Base-by-base conservation (phyloP, 2,329 filamentous ascomycete species). In the Epichloe bromicola region DNA sequence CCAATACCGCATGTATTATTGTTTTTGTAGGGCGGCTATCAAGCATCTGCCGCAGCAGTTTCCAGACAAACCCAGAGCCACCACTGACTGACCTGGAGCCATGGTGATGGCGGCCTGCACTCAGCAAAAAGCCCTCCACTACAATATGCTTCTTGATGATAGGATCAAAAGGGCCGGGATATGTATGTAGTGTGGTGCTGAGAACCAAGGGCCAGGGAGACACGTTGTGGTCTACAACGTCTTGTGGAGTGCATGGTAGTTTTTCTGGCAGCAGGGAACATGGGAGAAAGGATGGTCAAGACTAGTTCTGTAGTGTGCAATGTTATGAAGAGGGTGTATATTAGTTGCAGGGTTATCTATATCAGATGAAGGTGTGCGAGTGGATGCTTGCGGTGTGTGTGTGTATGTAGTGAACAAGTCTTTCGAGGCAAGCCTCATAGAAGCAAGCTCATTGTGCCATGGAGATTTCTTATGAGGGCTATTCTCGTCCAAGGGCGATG, bases 341-440 rank as follows among this genome's bases (percentile, higher is more conserved):
- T 62, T 56, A 60, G 54, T 57, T 57, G 55, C 59, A 59, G 57
- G 62, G 61, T 60, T 51, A 55, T 55, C 54, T 60, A 62, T 64
- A 63, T 55, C 55, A 58, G 59, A 51, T 48, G 20, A 51, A 43
- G 23, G 42, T 26, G 48, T 30, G n/a, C 23, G 14, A 44, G 23
- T 15, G 14, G 12, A n/a, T 17, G 40, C 30, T 8, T 30, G 12
- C 14, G 37, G 40, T 23, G 10, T n/a, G 39, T n/a, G 39, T 15
- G 23, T 23, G 30, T 34, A 8, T 38, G 20, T 15, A 5, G 12
- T 11, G 15, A 10, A 36, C 17, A 38, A 38, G 23, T 17, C 14
- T 30, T 11, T 30, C 34, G 17, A 39, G 15, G 46, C 44, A 30
- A 45, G 30, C 43, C 10, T 45, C n/a, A 33, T 37, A 2, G 19